Conservation (phyloP, 371 early-diverging fungal genomes). For the Choanephora cucurbitarum region DNA sequence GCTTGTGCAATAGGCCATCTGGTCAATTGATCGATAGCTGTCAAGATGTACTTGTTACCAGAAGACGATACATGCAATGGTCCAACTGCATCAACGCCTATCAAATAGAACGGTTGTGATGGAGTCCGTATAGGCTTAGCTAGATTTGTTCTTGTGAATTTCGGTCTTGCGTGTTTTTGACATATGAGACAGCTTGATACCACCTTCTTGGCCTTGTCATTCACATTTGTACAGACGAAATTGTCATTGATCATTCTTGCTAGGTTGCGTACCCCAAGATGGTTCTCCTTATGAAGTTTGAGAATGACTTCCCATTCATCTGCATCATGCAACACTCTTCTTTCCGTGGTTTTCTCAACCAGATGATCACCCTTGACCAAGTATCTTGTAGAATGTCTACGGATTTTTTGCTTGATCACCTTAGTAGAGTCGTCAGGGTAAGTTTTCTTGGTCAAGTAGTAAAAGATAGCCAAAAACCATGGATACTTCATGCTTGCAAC, state of each 20-base stretch:
- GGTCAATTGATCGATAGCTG: slow-evolving; percentile 26
- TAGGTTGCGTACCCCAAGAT: neutral
- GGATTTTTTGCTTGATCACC: neutral
- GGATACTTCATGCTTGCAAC: slow-evolving; percentile 11
- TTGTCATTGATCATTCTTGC: neutral
- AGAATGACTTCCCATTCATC: neutral
- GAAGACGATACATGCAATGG: slow-evolving; percentile 8
- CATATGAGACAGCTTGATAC: neutral
- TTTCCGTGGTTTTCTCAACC: neutral
- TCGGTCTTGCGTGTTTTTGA: neutral
- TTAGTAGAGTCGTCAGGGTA: slow-evolving; percentile 8
- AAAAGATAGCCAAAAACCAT: slow-evolving; percentile 2
- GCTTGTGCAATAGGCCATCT: slow-evolving; percentile 24
- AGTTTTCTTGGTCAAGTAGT: slow-evolving; percentile 1
- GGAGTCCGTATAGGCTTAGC: slow-evolving; percentile 12
- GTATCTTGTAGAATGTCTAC: slow-evolving; percentile 12
- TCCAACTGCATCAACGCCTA: slow-evolving; percentile 25
- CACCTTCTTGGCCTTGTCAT: neutral
- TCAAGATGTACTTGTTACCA: slow-evolving; percentile 26
- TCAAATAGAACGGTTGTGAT: slow-evolving; percentile 14
- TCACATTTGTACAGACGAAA: neutral
- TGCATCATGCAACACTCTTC: slow-evolving; percentile 11
- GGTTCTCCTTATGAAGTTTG: slow-evolving; percentile 4
- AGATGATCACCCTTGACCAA: neutral
- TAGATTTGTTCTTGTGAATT: neutral